Conservation (phyloP, 352 stramenopile genomes). For the Phytophthora aleatoria region DNA sequence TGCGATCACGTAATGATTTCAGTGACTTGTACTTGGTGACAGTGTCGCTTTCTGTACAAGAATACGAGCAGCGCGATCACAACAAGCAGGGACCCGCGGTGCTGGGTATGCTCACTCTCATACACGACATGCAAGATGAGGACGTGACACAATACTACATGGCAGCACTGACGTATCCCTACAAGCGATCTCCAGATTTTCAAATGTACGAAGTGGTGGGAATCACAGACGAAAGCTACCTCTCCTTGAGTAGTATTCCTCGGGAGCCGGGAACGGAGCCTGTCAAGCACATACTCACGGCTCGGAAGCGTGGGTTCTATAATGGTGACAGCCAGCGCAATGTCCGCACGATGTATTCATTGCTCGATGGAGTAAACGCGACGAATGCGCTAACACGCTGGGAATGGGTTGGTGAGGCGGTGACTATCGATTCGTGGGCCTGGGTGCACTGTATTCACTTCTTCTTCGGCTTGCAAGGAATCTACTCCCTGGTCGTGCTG, state of each 20-base stretch:
- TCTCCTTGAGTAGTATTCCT: conserved; percentile 26
- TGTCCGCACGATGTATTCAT: conserved; percentile 24
- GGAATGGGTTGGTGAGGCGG: conserved; percentile 21
- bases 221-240: conserved; percentile 23
- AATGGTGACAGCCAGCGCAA: conserved; percentile 36
- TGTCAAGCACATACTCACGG: conserved; percentile 33
- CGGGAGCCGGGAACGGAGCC: conserved; percentile 11
- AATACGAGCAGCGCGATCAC: conserved; percentile 26
- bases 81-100: conserved; percentile 23
- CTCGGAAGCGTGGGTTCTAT: conserved; percentile 35
- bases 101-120: conserved; percentile 30
- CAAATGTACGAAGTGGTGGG: conserved; percentile 27
- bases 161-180: conserved; percentile 36
- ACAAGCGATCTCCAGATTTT: conserved; percentile 31
- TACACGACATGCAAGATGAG: conserved; percentile 30
- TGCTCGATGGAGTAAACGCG: conserved; percentile 15
- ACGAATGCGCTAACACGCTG: conserved; percentile 15
- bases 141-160: conserved; percentile 30
- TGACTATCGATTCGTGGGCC: conserved; percentile 35
- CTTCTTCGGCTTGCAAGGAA: conserved; percentile 35
- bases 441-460: conserved; percentile 47
- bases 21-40: conserved; percentile 28
- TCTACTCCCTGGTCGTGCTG: conserved; percentile 32
- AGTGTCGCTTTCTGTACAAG: conserved; percentile 36
- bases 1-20: conserved; percentile 14